These are phyloP conservation scores for Telfairia occidentalis DNA, from an alignment of 331 rosid species.

Conservation along the genomic window DNA sequence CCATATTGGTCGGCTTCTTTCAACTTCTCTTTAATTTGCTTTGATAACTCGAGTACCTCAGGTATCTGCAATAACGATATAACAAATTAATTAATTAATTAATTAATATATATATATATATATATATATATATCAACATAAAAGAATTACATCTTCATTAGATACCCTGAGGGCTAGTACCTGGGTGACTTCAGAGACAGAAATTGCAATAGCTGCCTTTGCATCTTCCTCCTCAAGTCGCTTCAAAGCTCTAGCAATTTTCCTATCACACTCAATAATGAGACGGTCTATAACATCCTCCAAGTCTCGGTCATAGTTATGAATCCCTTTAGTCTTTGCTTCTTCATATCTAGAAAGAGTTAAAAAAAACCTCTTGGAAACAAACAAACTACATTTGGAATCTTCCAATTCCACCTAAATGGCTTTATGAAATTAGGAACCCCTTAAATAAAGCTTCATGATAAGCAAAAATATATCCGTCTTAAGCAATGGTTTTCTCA, in stretches of 20 bases:
- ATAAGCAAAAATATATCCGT: neutral
- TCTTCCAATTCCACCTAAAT: neutral
- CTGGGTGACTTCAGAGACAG: slow-evolving; percentile 93
- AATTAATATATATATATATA: neutral
- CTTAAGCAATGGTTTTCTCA: neutral
- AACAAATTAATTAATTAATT: no score
- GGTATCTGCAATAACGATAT: slow-evolving; percentile 61
- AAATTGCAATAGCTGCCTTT: slow-evolving; percentile 94
- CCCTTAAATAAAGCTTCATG: neutral
- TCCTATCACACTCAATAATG: slow-evolving; percentile 90
- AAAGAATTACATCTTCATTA: neutral
- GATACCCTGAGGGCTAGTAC: slow-evolving; percentile 19
- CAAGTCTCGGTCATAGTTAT: slow-evolving; percentile 84
- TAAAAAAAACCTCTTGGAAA: slow-evolving; percentile 20
- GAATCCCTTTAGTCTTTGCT: slow-evolving; percentile 56
- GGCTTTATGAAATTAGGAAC: neutral
- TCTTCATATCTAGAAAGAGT: slow-evolving; percentile 72
- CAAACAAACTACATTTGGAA: neutral
- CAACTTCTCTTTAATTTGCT: slow-evolving; percentile 71
- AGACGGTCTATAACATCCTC: slow-evolving; percentile 96
- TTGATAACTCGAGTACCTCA: slow-evolving; percentile 73
- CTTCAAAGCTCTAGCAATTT: slow-evolving; percentile 83
- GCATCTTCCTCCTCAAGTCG: slow-evolving; percentile 99
- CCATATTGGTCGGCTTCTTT: slow-evolving; percentile 90
- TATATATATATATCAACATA: neutral